A percentile compares a stretch with the other conserved stretches of the same genome.
Evolutionary conservation across 1,139 yeast species (phyloP).

Genomic region (Yamadazyma membranifaciens): DNA sequence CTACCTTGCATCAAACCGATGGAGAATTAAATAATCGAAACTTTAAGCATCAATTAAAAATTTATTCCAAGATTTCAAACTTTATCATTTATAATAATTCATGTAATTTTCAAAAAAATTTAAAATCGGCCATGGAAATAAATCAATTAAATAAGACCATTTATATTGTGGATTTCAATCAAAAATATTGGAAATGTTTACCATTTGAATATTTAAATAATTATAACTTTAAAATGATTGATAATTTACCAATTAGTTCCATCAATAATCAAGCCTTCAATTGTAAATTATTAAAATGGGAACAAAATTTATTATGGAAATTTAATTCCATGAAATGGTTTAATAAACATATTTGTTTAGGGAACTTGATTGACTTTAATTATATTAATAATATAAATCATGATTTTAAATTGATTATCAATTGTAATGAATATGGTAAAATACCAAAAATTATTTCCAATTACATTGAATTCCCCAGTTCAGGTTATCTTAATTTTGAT

Average conservation of each 20-base stretch:
- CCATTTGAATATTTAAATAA: conserved; percentile 18
- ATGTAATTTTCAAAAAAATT: conserved; percentile 13
- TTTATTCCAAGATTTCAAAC: conserved; percentile 34
- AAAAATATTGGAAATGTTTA: conserved; percentile 16
- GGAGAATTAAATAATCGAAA: conserved; percentile 31
- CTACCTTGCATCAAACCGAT: background rate
- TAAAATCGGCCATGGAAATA: conserved; percentile 14
- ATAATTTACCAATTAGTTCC: conserved; percentile 19
- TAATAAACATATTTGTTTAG: conserved; percentile 28
- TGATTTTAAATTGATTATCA: conserved; percentile 31
- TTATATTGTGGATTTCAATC: conserved; percentile 19
- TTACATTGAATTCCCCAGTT: conserved; percentile 35
- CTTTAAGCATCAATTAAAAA: conserved; percentile 27
- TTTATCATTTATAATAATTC: conserved; percentile 32
- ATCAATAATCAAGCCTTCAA: conserved; percentile 18
- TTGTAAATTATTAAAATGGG: conserved; percentile 30
- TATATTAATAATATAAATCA: conserved; percentile 17
- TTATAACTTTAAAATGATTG: conserved; percentile 14
- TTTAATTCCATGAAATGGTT: conserved; percentile 32
- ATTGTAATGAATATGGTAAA: conserved; percentile 35
- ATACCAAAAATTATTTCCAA: conserved; percentile 26
- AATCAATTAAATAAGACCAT: conserved; percentile 11
- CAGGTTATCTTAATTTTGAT: conserved; percentile 26
- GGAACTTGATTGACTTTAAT: conserved; percentile 34
- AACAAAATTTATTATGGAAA: conserved; percentile 39